Conservation (phyloP, 139 green algal genomes). For the Chlorella sp. region DNA sequence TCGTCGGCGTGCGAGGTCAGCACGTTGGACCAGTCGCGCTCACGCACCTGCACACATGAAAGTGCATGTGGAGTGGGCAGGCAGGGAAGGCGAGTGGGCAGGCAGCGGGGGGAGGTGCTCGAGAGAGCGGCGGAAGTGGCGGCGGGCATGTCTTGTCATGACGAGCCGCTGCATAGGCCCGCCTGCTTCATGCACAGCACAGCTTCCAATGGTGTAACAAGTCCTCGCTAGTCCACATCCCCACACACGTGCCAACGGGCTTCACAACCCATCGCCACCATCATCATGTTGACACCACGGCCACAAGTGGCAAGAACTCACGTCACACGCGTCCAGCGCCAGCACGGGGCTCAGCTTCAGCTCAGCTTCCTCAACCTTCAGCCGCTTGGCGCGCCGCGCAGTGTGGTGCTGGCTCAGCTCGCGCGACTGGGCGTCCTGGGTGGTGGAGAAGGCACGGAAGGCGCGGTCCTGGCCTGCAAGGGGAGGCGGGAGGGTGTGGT, state of each 20-base stretch:
- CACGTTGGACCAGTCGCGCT: constrained; percentile 97
- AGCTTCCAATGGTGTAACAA: no score
- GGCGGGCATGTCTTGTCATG: neutral
- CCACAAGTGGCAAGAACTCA: neutral
- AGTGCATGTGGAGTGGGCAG: no score
- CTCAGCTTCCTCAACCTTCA: constrained; percentile 79
- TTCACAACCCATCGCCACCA: neutral
- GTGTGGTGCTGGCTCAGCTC: constrained; percentile 93
- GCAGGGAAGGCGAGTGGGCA: neutral
- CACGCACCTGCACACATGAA: constrained; percentile 75
- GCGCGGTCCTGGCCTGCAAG: constrained; percentile 84
- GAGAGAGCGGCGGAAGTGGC: neutral
- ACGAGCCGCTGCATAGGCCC: no score
- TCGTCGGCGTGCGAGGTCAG: constrained; percentile 93
- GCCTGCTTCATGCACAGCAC: no score
- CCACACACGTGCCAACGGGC: no score
- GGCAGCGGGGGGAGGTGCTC: neutral
- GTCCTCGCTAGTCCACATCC: neutral
- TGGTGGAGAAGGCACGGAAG: constrained; percentile 90
- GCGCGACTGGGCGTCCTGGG: constrained; percentile 93
- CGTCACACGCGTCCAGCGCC: constrained; percentile 74
- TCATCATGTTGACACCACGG: no score
- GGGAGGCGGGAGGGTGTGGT: neutral
- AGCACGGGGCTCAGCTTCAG: constrained; percentile 86
- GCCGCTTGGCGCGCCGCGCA: constrained; percentile 72